Percentiles rank a stretch among this genome's conserved stretches.
phyloP scores from a whole-genome alignment of 23 red algal genomes.

The Gracilaria domingensis region DNA sequence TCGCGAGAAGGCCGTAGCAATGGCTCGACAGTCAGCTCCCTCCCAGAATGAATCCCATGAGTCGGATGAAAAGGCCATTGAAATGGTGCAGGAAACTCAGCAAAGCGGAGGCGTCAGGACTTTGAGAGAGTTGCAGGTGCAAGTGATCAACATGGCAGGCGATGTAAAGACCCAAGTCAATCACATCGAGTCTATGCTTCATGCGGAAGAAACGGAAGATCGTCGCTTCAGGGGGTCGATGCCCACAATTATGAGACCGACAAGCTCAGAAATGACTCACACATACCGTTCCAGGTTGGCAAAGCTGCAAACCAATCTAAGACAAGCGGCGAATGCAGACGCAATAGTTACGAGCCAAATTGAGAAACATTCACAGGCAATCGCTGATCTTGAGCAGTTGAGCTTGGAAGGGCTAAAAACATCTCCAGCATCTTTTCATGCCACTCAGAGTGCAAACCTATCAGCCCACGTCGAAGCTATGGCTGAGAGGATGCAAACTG shows the following conservation, averaged over 20 bases:
- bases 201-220: conserved; percentile 44
- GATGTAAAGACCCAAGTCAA: conserved; percentile 40
- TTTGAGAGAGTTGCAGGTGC: conserved; percentile 46
- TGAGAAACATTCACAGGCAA: conserved; percentile 32
- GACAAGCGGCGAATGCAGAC: conserved; percentile 68
- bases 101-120: conserved; percentile 23
- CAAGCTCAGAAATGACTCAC: conserved; percentile 36
- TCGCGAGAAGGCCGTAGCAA: background rate
- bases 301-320: conserved; percentile 32
- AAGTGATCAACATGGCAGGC: conserved; percentile 45
- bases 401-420: conserved; percentile 1
- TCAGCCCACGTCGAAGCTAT: conserved; percentile 29
- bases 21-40: background rate
- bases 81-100: conserved; percentile 33
- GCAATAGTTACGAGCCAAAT: conserved; percentile 46
- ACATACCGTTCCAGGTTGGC: conserved; percentile 16
- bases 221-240: conserved; percentile 26
- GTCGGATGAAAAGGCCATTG: conserved; percentile 53
- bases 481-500: conserved; percentile 15
- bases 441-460: conserved; percentile 5
- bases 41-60: conserved; percentile 5
- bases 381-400: conserved; percentile 10
- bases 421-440: background rate
- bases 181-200: conserved; percentile 33
- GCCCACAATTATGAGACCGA: background rate